Percentiles rank a stretch among this genome's conserved stretches.
Conservation (phyloP, 2,329 filamentous ascomycete genomes). For the Elsinoe batatas region DNA sequence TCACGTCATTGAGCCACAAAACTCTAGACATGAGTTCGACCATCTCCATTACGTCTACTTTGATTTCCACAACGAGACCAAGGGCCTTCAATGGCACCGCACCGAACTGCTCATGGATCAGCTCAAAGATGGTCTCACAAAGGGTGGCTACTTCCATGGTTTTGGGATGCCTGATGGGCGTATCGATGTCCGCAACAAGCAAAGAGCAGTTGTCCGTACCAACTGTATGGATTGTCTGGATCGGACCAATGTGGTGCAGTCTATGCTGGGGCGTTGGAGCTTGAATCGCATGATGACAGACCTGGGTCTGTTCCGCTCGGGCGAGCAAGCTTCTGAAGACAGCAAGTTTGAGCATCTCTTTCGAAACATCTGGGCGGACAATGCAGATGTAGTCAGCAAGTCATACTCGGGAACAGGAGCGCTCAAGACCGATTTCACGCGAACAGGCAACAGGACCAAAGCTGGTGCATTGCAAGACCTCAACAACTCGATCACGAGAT, state of each 20-base stretch:
- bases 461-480: slow-evolving; percentile 76
- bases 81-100: slow-evolving; percentile 86
- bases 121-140: slow-evolving; percentile 62
- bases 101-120: slow-evolving; percentile 78
- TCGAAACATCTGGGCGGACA: slow-evolving; percentile 97
- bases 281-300: slow-evolving; percentile 84
- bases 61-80: slow-evolving; percentile 96
- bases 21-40: slow-evolving; percentile 59
- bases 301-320: slow-evolving; percentile 64
- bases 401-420: slow-evolving; percentile 94
- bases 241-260: slow-evolving; percentile 94
- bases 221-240: slow-evolving; percentile 99
- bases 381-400: slow-evolving; percentile 87
- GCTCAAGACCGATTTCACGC: slow-evolving; percentile 95
- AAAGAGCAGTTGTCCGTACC: slow-evolving; percentile 86
- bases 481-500: slow-evolving; percentile 79
- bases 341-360: slow-evolving; percentile 78
- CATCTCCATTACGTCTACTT: slow-evolving; percentile 95
- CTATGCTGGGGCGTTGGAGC: slow-evolving; percentile 85
- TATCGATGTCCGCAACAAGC: slow-evolving; percentile 68
- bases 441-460: slow-evolving; percentile 82
- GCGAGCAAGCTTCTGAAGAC: slow-evolving; percentile 72
- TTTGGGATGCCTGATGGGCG: slow-evolving; percentile 73
- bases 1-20: slow-evolving; percentile 58
- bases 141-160: slow-evolving; percentile 86